phyloP scores from a whole-genome alignment of 441 rosid species.

The Gossypium lobatum region DNA sequence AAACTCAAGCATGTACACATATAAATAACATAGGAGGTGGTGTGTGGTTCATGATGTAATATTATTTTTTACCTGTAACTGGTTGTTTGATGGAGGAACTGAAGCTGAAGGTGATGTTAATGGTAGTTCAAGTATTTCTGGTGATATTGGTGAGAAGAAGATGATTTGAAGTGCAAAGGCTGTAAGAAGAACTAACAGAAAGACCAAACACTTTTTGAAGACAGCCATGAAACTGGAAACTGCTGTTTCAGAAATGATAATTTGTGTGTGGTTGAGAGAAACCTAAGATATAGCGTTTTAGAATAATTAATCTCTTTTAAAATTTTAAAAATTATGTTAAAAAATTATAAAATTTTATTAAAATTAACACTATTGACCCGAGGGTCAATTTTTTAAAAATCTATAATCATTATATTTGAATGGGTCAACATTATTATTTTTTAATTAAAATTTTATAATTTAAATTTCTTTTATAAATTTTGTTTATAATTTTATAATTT shows the following conservation, averaged over 20 bases:
- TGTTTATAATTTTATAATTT: no score
- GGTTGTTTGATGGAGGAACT: constrained; percentile 24
- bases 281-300: no score
- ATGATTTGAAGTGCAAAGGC: constrained; percentile 29
- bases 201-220: background rate
- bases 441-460: no score
- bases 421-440: no score
- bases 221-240: background rate
- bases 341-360: no score
- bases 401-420: no score
- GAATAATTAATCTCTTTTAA: no score
- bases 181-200: constrained; percentile 21
- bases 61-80: constrained; percentile 25
- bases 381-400: no score
- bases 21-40: background rate
- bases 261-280: background rate
- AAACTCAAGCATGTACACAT: background rate
- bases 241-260: background rate
- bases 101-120: constrained; percentile 14
- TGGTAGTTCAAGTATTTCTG: constrained; percentile 30
- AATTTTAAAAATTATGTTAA: no score
- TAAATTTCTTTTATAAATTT: no score
- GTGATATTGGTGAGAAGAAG: constrained; percentile 47
- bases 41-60: background rate
- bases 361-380: no score